These are phyloP conservation scores for Cryptosporidium ryanae DNA, from an alignment of 169 alveolate species.

Conservation along the genomic window DNA sequence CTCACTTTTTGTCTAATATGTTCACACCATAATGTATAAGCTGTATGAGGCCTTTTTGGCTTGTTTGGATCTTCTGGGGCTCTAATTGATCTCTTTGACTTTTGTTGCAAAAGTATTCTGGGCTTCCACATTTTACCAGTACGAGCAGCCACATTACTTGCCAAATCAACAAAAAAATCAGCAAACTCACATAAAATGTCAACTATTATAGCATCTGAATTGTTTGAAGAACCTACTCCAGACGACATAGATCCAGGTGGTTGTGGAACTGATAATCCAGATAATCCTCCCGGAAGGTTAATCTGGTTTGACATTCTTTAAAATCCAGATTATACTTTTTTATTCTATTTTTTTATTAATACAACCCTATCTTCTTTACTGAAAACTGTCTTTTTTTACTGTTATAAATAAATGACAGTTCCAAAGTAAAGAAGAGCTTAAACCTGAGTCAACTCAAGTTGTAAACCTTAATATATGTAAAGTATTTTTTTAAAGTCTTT, in stretches of 20 bases:
- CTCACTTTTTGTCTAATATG: conserved; percentile 73
- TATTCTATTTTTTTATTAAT: neutral
- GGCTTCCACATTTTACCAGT: conserved; percentile 75
- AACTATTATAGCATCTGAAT: conserved; percentile 70
- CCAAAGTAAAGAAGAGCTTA: conserved; percentile 18
- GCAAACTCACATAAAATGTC: conserved; percentile 75
- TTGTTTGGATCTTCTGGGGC: conserved; percentile 70
- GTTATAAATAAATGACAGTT: conserved; percentile 10
- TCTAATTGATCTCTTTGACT: conserved; percentile 62
- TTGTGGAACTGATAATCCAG: conserved; percentile 71
- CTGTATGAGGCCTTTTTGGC: conserved; percentile 74
- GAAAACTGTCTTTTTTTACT: conserved; percentile 6
- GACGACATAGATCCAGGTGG: conserved; percentile 69
- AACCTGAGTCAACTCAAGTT: conserved; percentile 29
- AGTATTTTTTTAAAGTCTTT: conserved; percentile 49
- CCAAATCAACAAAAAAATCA: conserved; percentile 68
- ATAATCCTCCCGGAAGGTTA: conserved; percentile 60
- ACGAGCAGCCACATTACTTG: conserved; percentile 74
- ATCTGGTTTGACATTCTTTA: conserved; percentile 65
- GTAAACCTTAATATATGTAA: conserved; percentile 18
- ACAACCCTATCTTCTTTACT: neutral
- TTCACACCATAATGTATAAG: conserved; percentile 75
- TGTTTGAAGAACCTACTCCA: conserved; percentile 47
- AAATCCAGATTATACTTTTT: neutral
- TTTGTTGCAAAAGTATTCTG: conserved; percentile 58